These are phyloP conservation scores for Pythium rishiriense DNA, from an alignment of 352 stramenopile species.

Conservation along the genomic window DNA sequence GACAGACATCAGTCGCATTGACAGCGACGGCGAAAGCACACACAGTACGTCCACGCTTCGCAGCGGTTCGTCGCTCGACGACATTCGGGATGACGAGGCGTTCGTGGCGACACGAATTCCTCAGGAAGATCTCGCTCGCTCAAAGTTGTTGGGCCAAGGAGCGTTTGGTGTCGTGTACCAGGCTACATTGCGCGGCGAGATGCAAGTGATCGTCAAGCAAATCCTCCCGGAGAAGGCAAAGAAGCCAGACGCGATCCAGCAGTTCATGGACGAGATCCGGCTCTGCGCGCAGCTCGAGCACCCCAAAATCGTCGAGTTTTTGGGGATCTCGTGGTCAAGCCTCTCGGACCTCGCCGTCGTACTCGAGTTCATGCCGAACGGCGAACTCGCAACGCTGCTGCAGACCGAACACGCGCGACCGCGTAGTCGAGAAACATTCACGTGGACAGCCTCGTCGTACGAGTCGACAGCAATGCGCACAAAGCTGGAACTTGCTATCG, in stretches of 20 bases:
- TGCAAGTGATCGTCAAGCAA: conserved; percentile 53
- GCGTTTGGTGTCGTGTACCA: conserved; percentile 57
- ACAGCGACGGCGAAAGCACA: neutral
- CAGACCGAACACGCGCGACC: neutral
- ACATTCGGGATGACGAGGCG: conserved; percentile 51
- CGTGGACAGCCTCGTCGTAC: conserved; percentile 9
- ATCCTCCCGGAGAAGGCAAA: conserved; percentile 49
- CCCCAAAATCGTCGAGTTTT: conserved; percentile 40
- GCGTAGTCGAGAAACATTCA: conserved; percentile 1
- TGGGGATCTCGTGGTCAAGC: conserved; percentile 42
- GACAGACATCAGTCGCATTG: neutral
- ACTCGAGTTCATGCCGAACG: conserved; percentile 41
- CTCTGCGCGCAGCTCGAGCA: conserved; percentile 46
- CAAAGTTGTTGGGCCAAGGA: conserved; percentile 46
- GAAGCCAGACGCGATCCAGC: conserved; percentile 33
- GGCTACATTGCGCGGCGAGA: conserved; percentile 30
- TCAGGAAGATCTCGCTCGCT: conserved; percentile 40
- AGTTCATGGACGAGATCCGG: conserved; percentile 57
- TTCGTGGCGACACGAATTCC: conserved; percentile 52
- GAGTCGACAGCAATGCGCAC: conserved; percentile 5
- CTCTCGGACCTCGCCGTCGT: conserved; percentile 34
- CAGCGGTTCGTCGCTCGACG: conserved; percentile 32
- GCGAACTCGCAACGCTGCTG: conserved; percentile 34
- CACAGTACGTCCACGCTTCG: neutral
- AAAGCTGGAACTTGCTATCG: conserved; percentile 39